phyloP scores from a whole-genome alignment of 2,329 filamentous ascomycete species.

The Aurifilum marmelostoma region DNA sequence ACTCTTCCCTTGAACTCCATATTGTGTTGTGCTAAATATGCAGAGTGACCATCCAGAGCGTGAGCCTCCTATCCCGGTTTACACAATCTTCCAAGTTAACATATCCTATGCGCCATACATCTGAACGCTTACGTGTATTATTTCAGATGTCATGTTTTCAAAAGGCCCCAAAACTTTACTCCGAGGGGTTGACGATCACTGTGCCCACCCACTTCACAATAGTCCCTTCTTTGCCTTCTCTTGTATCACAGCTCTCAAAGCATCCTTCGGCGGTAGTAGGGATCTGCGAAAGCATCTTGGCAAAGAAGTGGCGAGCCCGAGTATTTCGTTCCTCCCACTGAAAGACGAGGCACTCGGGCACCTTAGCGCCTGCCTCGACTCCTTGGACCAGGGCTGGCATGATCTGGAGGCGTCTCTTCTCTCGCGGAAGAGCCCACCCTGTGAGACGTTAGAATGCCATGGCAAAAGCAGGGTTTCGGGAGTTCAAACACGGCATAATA shows the following conservation, averaged over 20 bases:
- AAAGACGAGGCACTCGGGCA: conserved; percentile 24
- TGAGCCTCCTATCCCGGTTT: neutral
- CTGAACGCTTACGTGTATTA: neutral
- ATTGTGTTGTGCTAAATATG: neutral
- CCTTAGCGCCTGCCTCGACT: conserved; percentile 14
- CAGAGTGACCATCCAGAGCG: neutral
- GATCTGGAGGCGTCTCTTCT: conserved; percentile 25
- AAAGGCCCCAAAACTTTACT: neutral
- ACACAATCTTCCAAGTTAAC: neutral
- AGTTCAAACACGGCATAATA: no score
- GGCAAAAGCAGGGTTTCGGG: no score
- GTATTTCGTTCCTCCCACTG: conserved; percentile 21
- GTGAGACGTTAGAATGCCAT: neutral
- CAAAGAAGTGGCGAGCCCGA: conserved; percentile 18
- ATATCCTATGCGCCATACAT: neutral
- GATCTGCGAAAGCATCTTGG: conserved; percentile 14
- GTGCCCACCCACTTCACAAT: conserved; percentile 18
- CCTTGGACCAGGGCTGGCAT: conserved; percentile 8
- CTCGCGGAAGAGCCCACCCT: conserved; percentile 27
- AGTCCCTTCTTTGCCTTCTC: conserved; percentile 20
- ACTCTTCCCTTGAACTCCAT: neutral
- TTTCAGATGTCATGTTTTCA: neutral
- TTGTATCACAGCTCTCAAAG: conserved; percentile 20
- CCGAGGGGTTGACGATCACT: neutral
- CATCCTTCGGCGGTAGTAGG: conserved; percentile 12